Evolutionary conservation across 164 flowering plant species (phyloP).

Genomic region (Santalum album): DNA sequence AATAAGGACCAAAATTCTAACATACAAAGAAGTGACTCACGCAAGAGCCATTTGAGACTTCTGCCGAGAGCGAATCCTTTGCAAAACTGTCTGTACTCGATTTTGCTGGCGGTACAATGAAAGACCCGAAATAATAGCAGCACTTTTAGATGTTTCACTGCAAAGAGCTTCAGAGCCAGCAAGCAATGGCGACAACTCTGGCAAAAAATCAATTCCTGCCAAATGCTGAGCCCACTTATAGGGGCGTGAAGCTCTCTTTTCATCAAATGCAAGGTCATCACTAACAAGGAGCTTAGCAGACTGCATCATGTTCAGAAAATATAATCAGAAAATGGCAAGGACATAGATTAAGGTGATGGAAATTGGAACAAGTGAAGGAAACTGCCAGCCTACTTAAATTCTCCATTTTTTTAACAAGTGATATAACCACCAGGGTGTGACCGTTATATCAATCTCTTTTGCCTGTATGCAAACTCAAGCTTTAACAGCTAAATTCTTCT

Average conservation of each 20-base stretch:
- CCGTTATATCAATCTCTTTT: too few relatives aligned
- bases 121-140: conserved; percentile 58
- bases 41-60: conserved; percentile 88
- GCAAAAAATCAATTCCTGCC: conserved; percentile 91
- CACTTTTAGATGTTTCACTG: conserved; percentile 34
- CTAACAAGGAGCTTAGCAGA: conserved; percentile 62
- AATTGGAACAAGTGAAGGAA: too few relatives aligned
- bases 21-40: conserved; percentile 75
- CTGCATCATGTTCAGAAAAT: conserved; percentile 37
- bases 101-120: conserved; percentile 82
- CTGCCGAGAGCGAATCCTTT: conserved; percentile 70
- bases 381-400: too few relatives aligned
- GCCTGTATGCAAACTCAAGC: too few relatives aligned
- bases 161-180: conserved; percentile 28
- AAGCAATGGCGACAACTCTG: conserved; percentile 70
- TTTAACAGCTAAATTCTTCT: too few relatives aligned
- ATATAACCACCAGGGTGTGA: too few relatives aligned
- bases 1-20: conserved; percentile 16
- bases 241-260: conserved; percentile 62
- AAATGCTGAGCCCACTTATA: conserved; percentile 98
- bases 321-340: background rate
- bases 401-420: too few relatives aligned
- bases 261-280: conserved; percentile 47
- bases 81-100: conserved; percentile 73
- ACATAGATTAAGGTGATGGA: too few relatives aligned